These are phyloP conservation scores for Emydomyces testavorans DNA, from an alignment of 2,329 filamentous ascomycete genomes.

Conservation along the genomic window DNA sequence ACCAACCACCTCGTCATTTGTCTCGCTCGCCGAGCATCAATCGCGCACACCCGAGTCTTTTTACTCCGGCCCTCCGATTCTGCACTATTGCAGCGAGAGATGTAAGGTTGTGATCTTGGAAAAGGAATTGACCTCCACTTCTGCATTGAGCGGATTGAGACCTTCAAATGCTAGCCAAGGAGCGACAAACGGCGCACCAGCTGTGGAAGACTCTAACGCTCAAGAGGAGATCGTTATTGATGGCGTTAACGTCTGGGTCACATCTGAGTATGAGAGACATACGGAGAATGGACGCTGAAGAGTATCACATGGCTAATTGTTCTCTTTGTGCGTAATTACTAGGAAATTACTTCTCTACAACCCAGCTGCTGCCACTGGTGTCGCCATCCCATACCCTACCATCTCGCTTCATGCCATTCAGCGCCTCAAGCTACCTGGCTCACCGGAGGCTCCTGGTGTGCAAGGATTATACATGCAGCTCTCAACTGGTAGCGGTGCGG, in stretches of 20 bases:
- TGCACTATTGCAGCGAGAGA: constrained; percentile 37
- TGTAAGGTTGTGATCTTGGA: constrained; percentile 37
- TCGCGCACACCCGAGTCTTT: constrained; percentile 40
- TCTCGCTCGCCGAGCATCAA: constrained; percentile 37
- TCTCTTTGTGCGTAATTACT: background rate
- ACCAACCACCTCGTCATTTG: constrained; percentile 33
- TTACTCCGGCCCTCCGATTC: constrained; percentile 36
- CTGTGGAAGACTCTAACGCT: constrained; percentile 5
- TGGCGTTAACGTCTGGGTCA: constrained; percentile 38
- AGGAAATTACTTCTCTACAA: constrained; percentile 38
- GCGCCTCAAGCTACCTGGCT: constrained; percentile 29
- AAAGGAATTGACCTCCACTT: constrained; percentile 28
- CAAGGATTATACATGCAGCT: constrained; percentile 42
- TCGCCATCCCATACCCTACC: constrained; percentile 39
- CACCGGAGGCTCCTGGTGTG: constrained; percentile 22
- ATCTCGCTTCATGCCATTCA: constrained; percentile 41
- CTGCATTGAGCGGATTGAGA: constrained; percentile 26
- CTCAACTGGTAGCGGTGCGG: constrained; percentile 22
- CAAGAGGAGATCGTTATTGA: constrained; percentile 30
- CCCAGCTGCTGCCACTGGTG: constrained; percentile 24
- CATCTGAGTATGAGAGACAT: constrained; percentile 33
- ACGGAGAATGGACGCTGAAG: background rate
- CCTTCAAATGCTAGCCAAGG: constrained; percentile 15
- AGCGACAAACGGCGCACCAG: constrained; percentile 1
- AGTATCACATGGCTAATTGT: constrained; percentile 7